Evolutionary conservation across 2,329 filamentous ascomycete genomes (phyloP), one percentile per base, ranked within the genome.

Genomic region (Paecilomyces sp.): DNA sequence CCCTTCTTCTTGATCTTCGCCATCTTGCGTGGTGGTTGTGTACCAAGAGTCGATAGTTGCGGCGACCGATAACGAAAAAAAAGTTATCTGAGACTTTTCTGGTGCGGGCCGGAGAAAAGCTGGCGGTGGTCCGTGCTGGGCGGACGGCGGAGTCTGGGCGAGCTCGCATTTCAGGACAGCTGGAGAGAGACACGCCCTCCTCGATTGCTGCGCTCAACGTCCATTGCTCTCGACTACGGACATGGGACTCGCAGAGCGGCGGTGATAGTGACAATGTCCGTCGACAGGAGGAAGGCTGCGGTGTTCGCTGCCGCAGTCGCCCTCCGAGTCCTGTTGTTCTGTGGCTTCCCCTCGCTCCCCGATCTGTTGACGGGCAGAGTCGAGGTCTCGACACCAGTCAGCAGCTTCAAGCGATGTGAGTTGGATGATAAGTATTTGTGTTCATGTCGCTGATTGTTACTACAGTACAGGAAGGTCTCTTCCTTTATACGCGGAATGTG

Each of bases 361-460:
- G 87, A 92, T 73, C 82, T 96, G 63, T 82, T 99, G 63, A 94
- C 91, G 22, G 90, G 89, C 64, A 89, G 94, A 71, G 94, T 97
- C 68, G 94, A 99, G 81, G 89, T 99, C 70, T 97, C 94, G 53
- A 99, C 94, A 24, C 93, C 94, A 47, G 89, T 97, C 54, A 97
- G 91, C 68, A 96, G 93, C 83, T 99, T 97, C 84, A 97, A 97
- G 81, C 86, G 94, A 85, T 81, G 92, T 96, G 82, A 75, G 88
- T 76, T 51, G 30, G 15, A 28, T 57, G 9, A 53, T 58, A 13
- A 3, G 33, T 24, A 18, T 22, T 30, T 25, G 9, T 12, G 3
- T 30, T 5, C 22, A 12, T 56, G 33, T 58, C 30, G 18, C 59
- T 36, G 31, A 57, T 36, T 22, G 57, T 41, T 53, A 18, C 7